Evolutionary conservation across 805 yeast species (phyloP), one percentile per base, ranked within the genome.

Genomic region (Teunomyces kruisii): DNA sequence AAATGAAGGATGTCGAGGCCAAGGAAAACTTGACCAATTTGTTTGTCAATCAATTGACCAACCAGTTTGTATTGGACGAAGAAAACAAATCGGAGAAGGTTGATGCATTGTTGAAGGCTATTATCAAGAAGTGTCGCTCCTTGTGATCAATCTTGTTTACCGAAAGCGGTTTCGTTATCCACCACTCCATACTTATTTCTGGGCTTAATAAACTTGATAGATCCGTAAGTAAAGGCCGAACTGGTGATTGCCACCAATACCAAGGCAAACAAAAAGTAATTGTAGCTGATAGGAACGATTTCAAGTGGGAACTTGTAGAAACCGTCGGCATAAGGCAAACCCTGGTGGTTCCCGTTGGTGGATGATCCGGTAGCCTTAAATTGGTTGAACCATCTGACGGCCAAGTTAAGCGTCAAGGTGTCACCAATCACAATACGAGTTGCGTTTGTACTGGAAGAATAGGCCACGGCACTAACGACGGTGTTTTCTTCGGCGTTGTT

Each of bases 401-500:
- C 79, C 49, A 86, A 72, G 41, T 70, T 73, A 27, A 86, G 58
- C 8, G 84, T 74, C 44, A 86, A 65, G 22, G 66, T 61, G 53
- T 83, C 86, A 14, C 90, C 91, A 58, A 86, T 86, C 14, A 82
- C 81, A 31, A 76, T 73, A 48, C 86, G 72, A 1, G 84, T 75
- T 3, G 83, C 75, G 54, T 81, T 79, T 6, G 80, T 71, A n/a
- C 86, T 79, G 5, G 86, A 68, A 9, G 85, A 74, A 67, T 78
- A 83, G 2, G 81, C 84, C 29, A 77, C 62, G 2, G 82, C 80
- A 36, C 83, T 73, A 15, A 84, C 65, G 9, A 83, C 64, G 4
- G 79, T 57, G 45, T 70, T 65, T 44, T 59, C 64, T 10, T 66
- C 64, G 1, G 56, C 52, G n/a, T 52, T 53, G 13, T 46, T 53